These are phyloP conservation scores for Saposhnikovia divaricata DNA, from an alignment of 129 eudicot genomes.

Conservation along the genomic window DNA sequence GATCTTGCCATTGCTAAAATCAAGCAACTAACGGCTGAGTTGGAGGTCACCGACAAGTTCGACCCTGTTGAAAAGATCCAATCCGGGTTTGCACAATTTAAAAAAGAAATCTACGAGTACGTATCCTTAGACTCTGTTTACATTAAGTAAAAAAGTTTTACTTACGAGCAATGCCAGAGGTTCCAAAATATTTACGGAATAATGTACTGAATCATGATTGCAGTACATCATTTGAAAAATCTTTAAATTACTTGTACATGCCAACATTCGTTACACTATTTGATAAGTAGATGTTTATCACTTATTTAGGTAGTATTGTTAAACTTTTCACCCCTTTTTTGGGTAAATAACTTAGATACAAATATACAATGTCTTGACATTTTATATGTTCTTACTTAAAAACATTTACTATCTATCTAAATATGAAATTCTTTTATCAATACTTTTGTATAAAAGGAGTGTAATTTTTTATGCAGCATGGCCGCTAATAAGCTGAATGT, in stretches of 20 bases:
- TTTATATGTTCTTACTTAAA: neutral
- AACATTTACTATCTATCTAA: no score
- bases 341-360: no score
- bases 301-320: no score
- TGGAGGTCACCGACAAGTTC: slow-evolving; percentile 33
- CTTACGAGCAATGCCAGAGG: neutral
- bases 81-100: slow-evolving; percentile 69
- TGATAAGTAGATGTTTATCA: no score
- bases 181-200: neutral
- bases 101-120: slow-evolving; percentile 78
- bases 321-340: no score
- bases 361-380: neutral
- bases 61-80: slow-evolving; percentile 60
- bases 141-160: neutral
- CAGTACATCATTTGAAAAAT: no score
- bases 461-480: neutral
- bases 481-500: neutral
- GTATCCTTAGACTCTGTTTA: slow-evolving; percentile 10
- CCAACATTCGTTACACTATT: no score
- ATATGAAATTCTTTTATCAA: neutral
- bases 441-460: neutral
- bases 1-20: slow-evolving; percentile 59
- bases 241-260: no score
- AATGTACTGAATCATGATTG: neutral
- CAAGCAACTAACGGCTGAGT: slow-evolving; percentile 63